These are phyloP conservation scores for Botrytis medusae DNA, from an alignment of 2,329 filamentous ascomycete species.

Conservation along the genomic window DNA sequence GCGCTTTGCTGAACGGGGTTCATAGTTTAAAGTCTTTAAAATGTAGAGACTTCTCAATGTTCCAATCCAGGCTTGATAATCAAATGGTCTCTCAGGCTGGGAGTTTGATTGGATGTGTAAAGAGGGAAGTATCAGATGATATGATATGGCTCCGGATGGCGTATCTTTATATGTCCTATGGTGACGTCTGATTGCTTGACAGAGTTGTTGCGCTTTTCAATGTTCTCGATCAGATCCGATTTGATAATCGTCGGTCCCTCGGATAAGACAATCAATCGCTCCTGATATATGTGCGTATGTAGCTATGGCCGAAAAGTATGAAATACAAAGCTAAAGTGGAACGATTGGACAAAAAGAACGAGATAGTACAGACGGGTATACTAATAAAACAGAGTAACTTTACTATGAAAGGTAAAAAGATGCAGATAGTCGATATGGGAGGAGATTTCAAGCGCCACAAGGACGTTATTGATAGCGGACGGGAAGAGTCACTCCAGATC, in stretches of 20 bases:
- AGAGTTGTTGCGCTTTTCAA: not conserved
- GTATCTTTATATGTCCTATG: not conserved
- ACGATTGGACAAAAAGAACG: not conserved
- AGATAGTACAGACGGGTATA: not conserved
- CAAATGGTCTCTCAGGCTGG: not conserved
- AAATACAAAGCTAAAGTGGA: not conserved
- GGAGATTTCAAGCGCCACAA: not conserved
- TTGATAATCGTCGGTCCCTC: not conserved
- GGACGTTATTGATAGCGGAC: not conserved
- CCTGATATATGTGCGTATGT: not conserved
- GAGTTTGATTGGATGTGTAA: not conserved
- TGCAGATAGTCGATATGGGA: not conserved
- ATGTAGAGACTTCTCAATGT: not conserved
- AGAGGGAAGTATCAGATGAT: not conserved
- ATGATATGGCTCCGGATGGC: not conserved
- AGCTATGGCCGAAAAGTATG: not conserved
- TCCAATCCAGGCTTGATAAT: not conserved
- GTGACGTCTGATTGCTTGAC: not conserved
- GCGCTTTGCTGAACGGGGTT: constrained; percentile 38
- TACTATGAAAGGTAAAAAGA: not conserved
- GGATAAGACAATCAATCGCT: constrained; percentile 2
- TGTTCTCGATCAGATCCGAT: not conserved
- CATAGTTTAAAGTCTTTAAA: constrained; percentile 30
- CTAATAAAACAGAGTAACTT: not conserved
- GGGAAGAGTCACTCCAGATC: not conserved